Evolutionary conservation across 768 basidiomycete genomes (phyloP), one percentile per base, ranked within the genome.

Genomic region (Boletellus sp.): DNA sequence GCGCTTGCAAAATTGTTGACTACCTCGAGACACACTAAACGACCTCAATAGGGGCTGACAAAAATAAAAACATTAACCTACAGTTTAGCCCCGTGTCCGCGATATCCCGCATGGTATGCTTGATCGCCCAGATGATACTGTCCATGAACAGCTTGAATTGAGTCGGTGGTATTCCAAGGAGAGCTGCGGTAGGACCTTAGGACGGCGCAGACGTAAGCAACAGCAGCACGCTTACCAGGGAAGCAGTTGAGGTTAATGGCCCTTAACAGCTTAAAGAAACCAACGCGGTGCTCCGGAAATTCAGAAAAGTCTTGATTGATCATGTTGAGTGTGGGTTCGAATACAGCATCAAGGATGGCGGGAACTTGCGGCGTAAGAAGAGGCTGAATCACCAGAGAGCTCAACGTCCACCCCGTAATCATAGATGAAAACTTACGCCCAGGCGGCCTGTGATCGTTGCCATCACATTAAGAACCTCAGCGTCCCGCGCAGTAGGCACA

Each of bases 221-320:
- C 2, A 35, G 11, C n/a, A 22, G 12, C 19, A 42, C n/a, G 60
- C 77, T 52, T 65, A 93, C 94, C 92, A 63, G 92, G 89, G 88
- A 98, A 99, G 75, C 94, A 96, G 65, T 88, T 81, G 57, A 85
- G 59, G 70, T 97, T 94, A 68, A 96, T 94, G 4, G 91, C 85
- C 50, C 94, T 84, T 39, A 99, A 76, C 51, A 99, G 78, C 70
- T 90, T 94, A 79, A 92, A 99, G 81, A 99, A 95, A 47, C 94
- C 95, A 35, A 87, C 85, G 51, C 96, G 90, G 66, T 98, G 95
- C 66, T 99, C 96, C 9, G 96, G 96, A 74, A 80, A 99, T 70
- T 98, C 96, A n/a, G 94, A 75, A 58, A 98, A 95, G 74, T 99
- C 95, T 77, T 96, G 91, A 70, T 97, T 98, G 68, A 99, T 99